A percentile compares a stretch with the other conserved stretches of the same genome.
phyloP scores from a whole-genome alignment of 208 protist genomes.

The Porcisia hertigi region DNA sequence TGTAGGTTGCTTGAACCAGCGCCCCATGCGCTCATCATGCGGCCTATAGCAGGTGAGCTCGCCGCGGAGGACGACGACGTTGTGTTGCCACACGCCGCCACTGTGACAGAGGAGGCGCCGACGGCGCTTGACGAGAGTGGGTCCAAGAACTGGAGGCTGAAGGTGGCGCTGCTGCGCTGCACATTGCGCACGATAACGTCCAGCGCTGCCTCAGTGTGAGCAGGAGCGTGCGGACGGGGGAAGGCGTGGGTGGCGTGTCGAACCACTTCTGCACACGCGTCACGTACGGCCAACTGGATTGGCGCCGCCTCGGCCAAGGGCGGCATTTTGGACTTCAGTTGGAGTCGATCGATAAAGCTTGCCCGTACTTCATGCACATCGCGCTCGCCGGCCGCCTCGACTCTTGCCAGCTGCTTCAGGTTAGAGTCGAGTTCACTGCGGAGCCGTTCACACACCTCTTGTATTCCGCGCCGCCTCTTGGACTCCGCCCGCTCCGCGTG shows the following conservation, averaged over 20 bases:
- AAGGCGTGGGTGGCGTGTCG: slow-evolving; percentile 40
- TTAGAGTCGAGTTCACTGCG: slow-evolving; percentile 28
- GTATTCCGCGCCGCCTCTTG: slow-evolving; percentile 10
- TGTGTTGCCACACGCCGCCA: background rate
- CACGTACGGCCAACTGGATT: slow-evolving; percentile 49
- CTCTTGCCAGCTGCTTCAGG: slow-evolving; percentile 24
- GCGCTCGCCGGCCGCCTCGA: slow-evolving; percentile 12
- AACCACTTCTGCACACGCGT: slow-evolving; percentile 47
- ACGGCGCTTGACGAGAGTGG: slow-evolving; percentile 24
- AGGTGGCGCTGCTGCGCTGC: slow-evolving; percentile 20
- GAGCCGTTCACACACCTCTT: slow-evolving; percentile 34
- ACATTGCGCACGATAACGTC: slow-evolving; percentile 43
- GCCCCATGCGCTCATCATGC: background rate
- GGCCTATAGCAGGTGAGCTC: slow-evolving; percentile 10
- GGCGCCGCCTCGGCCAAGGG: slow-evolving; percentile 26
- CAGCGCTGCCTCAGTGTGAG: slow-evolving; percentile 37
- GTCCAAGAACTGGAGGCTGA: slow-evolving; percentile 25
- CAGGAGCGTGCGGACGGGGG: slow-evolving; percentile 32
- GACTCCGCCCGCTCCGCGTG: slow-evolving; percentile 15
- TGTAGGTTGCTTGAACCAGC: slow-evolving; percentile 3
- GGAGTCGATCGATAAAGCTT: slow-evolving; percentile 16
- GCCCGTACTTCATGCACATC: slow-evolving; percentile 26
- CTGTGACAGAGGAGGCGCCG: background rate
- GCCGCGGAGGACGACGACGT: slow-evolving; percentile 15
- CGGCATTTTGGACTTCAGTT: background rate